Percentiles rank a stretch among this genome's conserved stretches.
Conservation (phyloP, 1,284 basidiomycete genomes). For the Ceratobasidium papillatum region DNA sequence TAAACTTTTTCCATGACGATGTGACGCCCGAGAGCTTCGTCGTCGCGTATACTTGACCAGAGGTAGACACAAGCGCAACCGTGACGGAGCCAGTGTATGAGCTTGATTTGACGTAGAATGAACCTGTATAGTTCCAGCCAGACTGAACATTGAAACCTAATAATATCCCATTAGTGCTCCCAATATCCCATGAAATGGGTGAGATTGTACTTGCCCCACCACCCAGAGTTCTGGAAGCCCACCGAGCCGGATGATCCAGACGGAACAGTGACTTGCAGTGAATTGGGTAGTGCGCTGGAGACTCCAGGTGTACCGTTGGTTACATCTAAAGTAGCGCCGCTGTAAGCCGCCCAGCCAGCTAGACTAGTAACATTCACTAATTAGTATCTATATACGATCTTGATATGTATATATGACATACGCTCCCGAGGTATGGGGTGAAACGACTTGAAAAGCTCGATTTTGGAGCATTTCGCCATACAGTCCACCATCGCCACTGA, state of each 20-base stretch:
- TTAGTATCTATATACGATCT: background rate
- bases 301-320: constrained; percentile 10
- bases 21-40: constrained; percentile 14
- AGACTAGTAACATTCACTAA: background rate
- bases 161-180: background rate
- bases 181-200: too few species aligned
- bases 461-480: constrained; percentile 44
- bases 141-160: constrained; percentile 68
- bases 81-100: constrained; percentile 58
- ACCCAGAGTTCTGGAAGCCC: constrained; percentile 41
- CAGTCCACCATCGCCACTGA: constrained; percentile 44
- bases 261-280: constrained; percentile 21
- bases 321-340: constrained; percentile 17
- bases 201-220: constrained; percentile 38
- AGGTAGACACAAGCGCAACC: constrained; percentile 36
- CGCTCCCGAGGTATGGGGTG: constrained; percentile 33
- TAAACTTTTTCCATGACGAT: constrained; percentile 62
- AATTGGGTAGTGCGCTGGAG: constrained; percentile 31
- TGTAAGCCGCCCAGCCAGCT: constrained; percentile 18
- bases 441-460: constrained; percentile 35
- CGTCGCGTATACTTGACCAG: constrained; percentile 37
- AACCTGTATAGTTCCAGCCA: constrained; percentile 67
- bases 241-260: background rate
- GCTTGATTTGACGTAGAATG: constrained; percentile 66
- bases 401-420: constrained; percentile 2